Evolutionary conservation across 2,329 filamentous ascomycete genomes (phyloP).

Genomic region (Pyrenochaeta sp.): DNA sequence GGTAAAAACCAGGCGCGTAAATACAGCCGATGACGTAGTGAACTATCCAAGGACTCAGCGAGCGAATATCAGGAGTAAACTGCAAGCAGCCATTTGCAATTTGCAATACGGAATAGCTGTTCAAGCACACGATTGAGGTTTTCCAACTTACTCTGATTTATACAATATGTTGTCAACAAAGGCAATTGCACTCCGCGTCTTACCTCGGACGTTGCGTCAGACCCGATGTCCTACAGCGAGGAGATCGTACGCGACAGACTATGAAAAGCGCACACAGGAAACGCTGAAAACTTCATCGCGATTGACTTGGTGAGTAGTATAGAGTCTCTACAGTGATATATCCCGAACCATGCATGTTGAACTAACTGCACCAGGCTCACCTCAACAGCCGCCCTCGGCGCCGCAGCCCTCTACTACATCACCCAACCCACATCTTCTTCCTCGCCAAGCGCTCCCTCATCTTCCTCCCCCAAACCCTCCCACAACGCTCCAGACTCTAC

Average conservation of each 20-base stretch:
- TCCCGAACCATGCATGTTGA: neutral
- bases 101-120: neutral
- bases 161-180: slow-evolving; percentile 15
- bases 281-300: slow-evolving; percentile 23
- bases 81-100: slow-evolving; percentile 3
- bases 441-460: neutral
- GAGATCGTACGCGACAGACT: slow-evolving; percentile 24
- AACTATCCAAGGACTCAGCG: slow-evolving; percentile 8
- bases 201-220: slow-evolving; percentile 11
- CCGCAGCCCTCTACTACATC: slow-evolving; percentile 24
- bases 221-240: slow-evolving; percentile 12
- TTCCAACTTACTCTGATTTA: neutral
- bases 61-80: slow-evolving; percentile 14
- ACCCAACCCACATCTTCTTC: slow-evolving; percentile 7
- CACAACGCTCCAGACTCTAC: slow-evolving; percentile 1
- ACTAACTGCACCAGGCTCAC: slow-evolving; percentile 20
- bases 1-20: slow-evolving; percentile 17
- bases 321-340: no score
- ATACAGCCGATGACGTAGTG: slow-evolving; percentile 21
- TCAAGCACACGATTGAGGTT: neutral
- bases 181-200: slow-evolving; percentile 13
- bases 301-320: slow-evolving; percentile 23
- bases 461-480: slow-evolving; percentile 1
- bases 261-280: slow-evolving; percentile 27
- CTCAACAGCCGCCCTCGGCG: slow-evolving; percentile 21